Evolutionary conservation across 495 filamentous ascomycete genomes (phyloP), one percentile per base, ranked within the genome.

Genomic region (Talaromyces thailandensis): DNA sequence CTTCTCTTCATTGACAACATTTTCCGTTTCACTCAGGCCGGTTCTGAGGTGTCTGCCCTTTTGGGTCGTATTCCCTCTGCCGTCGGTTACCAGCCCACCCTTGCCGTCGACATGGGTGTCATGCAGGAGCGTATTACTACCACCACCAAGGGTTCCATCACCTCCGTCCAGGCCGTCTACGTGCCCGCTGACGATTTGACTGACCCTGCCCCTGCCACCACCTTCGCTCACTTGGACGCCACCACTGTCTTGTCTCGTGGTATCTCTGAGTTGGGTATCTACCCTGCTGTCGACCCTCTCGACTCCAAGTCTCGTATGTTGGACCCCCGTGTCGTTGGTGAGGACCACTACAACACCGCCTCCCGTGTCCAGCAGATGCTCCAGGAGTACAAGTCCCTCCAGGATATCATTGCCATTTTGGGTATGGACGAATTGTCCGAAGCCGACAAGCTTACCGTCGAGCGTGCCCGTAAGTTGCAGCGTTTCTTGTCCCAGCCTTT

Each of bases 71-170:
- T 98, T 75, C 94, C 94, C 77, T 98, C 94, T 84, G 94, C 94
- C 75, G 94, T 98, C 88, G 94, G 94, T 88, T 98, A 98, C 84
- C 94, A 98, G 81, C 94, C 94, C 73, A 98, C 94, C 66, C 91
- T 98, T 71, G 95, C 94, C 84, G 92, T 98, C 78, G 94, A 98
- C 84, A 98, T 98, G 94, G 94, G 94, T 91, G 81, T 83, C 73
- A 98, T 98, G 94, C 94, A 98, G 82, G 94, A 98, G 80, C 95
- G 94, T 87, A 98, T 98, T 75, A 98, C 94, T 76, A 98, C 94
- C 78, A 98, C 94, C 79, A 92, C 86, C 74, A 96, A 98, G 86
- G 94, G 94, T 76, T 98, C 94, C 75, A 98, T 98, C 81, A 98
- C 94, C 67, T 98, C 94, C 68, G 94, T 98, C 79, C 94, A 98